Base-by-base conservation (phyloP, 495 filamentous ascomycete species). In the Penicillium odoratum region DNA sequence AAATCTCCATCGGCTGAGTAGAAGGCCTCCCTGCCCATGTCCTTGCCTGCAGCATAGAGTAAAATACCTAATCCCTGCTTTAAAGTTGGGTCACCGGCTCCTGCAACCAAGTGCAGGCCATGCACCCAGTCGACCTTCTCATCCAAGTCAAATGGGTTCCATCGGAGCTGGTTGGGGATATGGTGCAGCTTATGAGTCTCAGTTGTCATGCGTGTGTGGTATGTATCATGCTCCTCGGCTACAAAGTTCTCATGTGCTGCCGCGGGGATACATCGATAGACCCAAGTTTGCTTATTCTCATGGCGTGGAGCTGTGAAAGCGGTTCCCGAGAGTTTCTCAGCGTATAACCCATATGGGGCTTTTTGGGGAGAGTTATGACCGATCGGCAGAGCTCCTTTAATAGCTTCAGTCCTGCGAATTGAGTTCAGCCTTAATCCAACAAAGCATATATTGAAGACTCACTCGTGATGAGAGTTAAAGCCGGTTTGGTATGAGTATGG, bases 1-100 rank as follows among this genome's bases (percentile, higher is more conserved):
- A 95, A 85, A 71, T 97, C 92, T 0, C 92, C 92, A 65, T 97
- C 92, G 0, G 91, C 87, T n/a, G 87, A 91, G 73, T 93, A 96
- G 69, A 93, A 96, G 0, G 90, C 91, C 46, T 83, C 76, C 48
- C 84, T 78, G 43, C 79, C 79, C 92, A 97, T 97, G 56, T 88
- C 86, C 62, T 84, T 88, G 21, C 89, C 90, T 0, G 88, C 90
- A 0, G 90, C 87, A 65, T 89, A 97, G 45, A 94, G 82, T 63
- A 91, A 85, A 42, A 95, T 92, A 21, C 89, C 92, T 21, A 95
- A 64, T 0, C 92, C 92, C 18, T 82, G 77, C 69, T 96, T 97
- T 69, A 90, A 73, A 0, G 88, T 89, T 3, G 90, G 87, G 60
- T 94, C 89, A 31, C 93, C 93, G 0, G 91, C 88, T 11, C 91